Percentiles rank a stretch among this genome's conserved stretches.
Conservation (phyloP, 176 grass and related monocot species). For the Rhynchospora pubera region DNA sequence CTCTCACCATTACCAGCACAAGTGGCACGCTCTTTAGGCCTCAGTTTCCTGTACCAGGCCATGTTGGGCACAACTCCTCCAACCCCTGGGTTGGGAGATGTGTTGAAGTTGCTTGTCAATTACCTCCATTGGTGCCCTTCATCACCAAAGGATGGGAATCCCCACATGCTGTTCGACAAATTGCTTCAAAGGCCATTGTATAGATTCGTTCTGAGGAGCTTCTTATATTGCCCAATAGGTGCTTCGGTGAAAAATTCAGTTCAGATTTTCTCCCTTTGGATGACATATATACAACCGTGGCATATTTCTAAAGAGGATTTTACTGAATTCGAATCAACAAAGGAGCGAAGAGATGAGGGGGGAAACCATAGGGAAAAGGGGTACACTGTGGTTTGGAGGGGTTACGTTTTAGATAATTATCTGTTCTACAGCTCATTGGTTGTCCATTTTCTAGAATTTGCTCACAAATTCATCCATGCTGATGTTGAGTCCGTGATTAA, state of each 20-base stretch:
- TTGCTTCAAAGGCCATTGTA: constrained; percentile 71
- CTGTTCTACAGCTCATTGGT: constrained; percentile 85
- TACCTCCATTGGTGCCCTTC: constrained; percentile 39
- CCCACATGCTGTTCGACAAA: constrained; percentile 25
- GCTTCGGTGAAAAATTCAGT: constrained; percentile 43
- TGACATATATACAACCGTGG: constrained; percentile 82
- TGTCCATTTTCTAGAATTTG: constrained; percentile 84
- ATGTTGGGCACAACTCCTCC: constrained; percentile 36
- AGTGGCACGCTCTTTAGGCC: constrained; percentile 14
- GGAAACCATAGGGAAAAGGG: constrained; percentile 3
- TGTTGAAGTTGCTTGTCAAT: constrained; percentile 58
- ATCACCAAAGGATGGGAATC: not conserved
- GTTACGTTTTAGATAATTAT: constrained; percentile 77
- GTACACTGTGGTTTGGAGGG: constrained; percentile 48
- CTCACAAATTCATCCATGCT: constrained; percentile 88
- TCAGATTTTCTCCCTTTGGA: constrained; percentile 67
- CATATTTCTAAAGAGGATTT: constrained; percentile 53
- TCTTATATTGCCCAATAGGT: constrained; percentile 68
- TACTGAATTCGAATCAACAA: constrained; percentile 32
- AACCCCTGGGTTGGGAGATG: constrained; percentile 51
- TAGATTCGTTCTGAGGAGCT: constrained; percentile 66
- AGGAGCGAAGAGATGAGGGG: constrained; percentile 16
- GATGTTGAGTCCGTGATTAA: constrained; percentile 48
- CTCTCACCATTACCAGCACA: constrained; percentile 59
- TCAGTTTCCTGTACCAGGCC: constrained; percentile 17